Evolutionary conservation across 2,329 filamentous ascomycete species (phyloP).

Genomic region (Verticillium longisporum): DNA sequence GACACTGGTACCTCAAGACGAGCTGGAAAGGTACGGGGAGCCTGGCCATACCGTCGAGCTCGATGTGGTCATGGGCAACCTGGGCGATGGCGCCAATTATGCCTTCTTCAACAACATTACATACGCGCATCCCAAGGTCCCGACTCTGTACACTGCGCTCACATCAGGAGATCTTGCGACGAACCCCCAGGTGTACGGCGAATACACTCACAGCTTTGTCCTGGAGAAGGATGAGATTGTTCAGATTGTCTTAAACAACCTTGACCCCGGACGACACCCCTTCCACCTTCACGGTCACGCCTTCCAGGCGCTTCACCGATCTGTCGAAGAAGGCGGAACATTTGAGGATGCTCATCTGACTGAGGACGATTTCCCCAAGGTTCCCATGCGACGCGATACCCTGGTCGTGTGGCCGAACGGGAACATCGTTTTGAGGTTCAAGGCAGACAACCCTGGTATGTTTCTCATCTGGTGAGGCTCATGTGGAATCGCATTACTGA

Average conservation of each 20-base stretch:
- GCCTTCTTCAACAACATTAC: conserved; percentile 73
- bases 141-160: conserved; percentile 70
- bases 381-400: conserved; percentile 64
- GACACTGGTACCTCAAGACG: conserved; percentile 61
- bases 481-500: not conserved
- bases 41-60: conserved; percentile 60
- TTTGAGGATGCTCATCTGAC: conserved; percentile 41
- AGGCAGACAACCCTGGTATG: conserved; percentile 57
- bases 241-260: conserved; percentile 71
- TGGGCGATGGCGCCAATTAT: conserved; percentile 52
- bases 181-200: conserved; percentile 58
- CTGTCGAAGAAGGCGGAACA: conserved; percentile 47
- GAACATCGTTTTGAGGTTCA: conserved; percentile 62
- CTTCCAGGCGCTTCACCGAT: conserved; percentile 62
- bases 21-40: conserved; percentile 49
- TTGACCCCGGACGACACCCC: conserved; percentile 63
- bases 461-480: conserved; percentile 11
- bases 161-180: conserved; percentile 52
- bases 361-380: conserved; percentile 38
- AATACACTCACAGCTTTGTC: conserved; percentile 59
- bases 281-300: conserved; percentile 75
- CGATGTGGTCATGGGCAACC: conserved; percentile 52
- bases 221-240: conserved; percentile 62
- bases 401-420: conserved; percentile 58
- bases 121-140: conserved; percentile 69